These are phyloP conservation scores for Pyricularia sp. DNA, from an alignment of 2,329 filamentous ascomycete species.

Conservation along the genomic window DNA sequence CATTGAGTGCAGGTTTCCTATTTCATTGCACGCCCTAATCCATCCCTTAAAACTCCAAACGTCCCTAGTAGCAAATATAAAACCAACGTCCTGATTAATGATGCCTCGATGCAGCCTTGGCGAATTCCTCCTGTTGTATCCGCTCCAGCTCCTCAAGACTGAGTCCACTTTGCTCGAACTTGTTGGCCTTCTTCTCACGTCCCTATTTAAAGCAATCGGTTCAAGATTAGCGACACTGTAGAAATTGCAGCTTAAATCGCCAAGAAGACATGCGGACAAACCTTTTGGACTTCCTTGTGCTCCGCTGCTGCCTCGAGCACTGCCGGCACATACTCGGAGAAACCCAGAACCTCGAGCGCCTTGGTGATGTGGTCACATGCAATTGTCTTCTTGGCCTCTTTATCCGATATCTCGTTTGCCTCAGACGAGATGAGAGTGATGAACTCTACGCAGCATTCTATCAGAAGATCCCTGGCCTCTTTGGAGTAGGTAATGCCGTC, in stretches of 20 bases:
- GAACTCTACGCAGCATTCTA: slow-evolving; percentile 98
- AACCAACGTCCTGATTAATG: slow-evolving; percentile 21
- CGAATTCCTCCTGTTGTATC: slow-evolving; percentile 86
- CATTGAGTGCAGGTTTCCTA: neutral
- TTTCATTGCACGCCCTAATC: neutral
- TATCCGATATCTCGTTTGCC: slow-evolving; percentile 97
- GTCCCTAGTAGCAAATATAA: neutral
- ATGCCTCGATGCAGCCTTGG: slow-evolving; percentile 62
- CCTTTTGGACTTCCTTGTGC: slow-evolving; percentile 88
- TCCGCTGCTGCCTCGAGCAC: slow-evolving; percentile 78
- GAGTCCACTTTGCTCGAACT: slow-evolving; percentile 89
- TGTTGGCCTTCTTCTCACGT: slow-evolving; percentile 92
- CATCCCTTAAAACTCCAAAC: neutral
- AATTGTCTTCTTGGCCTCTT: slow-evolving; percentile 98
- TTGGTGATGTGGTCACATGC: slow-evolving; percentile 96
- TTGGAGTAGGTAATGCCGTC: slow-evolving; percentile 78
- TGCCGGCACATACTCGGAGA: slow-evolving; percentile 80
- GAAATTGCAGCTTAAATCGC: neutral
- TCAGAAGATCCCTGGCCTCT: slow-evolving; percentile 86
- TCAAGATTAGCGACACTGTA: slow-evolving; percentile 56
- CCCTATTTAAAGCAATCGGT: slow-evolving; percentile 41
- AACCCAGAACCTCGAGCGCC: slow-evolving; percentile 83
- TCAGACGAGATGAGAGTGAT: slow-evolving; percentile 98
- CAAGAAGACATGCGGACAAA: slow-evolving; percentile 23
- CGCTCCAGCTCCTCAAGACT: slow-evolving; percentile 79